Conservation (phyloP, 768 basidiomycete genomes). For the Boletus tomentosulus region DNA sequence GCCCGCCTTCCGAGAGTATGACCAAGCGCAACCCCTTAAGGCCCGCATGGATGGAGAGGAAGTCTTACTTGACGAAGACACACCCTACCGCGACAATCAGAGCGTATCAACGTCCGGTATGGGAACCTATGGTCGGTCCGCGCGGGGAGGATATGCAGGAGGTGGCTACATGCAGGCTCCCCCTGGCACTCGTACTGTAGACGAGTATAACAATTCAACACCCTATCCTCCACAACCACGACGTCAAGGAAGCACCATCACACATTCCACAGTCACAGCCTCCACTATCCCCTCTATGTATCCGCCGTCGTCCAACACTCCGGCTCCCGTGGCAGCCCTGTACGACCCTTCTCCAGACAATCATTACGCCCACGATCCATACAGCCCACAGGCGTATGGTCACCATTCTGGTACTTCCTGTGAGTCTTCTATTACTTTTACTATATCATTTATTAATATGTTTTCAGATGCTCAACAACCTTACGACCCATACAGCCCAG, state of each 20-base stretch:
- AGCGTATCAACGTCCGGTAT: conserved; percentile 20
- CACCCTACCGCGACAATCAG: conserved; percentile 31
- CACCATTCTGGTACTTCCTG: conserved; percentile 53
- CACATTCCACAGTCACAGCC: conserved; percentile 41
- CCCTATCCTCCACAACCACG: conserved; percentile 44
- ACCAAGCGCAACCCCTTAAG: conserved; percentile 58
- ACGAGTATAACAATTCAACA: conserved; percentile 61
- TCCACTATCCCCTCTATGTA: conserved; percentile 37
- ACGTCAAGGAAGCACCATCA: conserved; percentile 37
- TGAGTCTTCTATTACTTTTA: conserved; percentile 30
- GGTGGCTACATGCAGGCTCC: conserved; percentile 65
- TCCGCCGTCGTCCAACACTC: conserved; percentile 28
- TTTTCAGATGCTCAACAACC: conserved; percentile 50
- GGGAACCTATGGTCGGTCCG: conserved; percentile 31
- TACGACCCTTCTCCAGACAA: conserved; percentile 20
- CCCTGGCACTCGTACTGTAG: conserved; percentile 64
- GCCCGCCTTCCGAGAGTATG: conserved; percentile 70
- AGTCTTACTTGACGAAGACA: conserved; percentile 51
- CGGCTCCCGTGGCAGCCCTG: conserved; percentile 13
- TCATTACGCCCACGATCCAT: conserved; percentile 27
- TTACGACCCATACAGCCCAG: conserved; percentile 48
- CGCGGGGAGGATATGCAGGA: conserved; percentile 35
- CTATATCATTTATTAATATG: conserved; percentile 1
- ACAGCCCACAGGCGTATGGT: conserved; percentile 40
- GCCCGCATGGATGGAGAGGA: conserved; percentile 54